Evolutionary conservation across 2,329 filamentous ascomycete species (phyloP).

Genomic region (Trichoderma sp.): DNA sequence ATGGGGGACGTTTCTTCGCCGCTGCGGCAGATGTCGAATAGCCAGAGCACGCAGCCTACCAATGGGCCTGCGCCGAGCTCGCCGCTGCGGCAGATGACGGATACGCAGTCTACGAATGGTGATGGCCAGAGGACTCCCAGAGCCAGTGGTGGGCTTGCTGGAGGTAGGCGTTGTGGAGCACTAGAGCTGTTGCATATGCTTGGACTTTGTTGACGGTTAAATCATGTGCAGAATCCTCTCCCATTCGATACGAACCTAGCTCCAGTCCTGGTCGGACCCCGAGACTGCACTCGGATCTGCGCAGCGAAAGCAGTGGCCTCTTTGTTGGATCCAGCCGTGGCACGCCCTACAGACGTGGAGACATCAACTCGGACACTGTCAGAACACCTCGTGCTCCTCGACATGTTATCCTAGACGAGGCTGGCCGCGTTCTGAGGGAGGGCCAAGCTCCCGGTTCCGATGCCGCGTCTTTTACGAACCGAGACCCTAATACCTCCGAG

Average conservation of each 20-base stretch:
- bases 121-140: conserved; percentile 69
- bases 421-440: conserved; percentile 60
- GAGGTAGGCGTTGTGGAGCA: conserved; percentile 55
- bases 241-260: conserved; percentile 86
- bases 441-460: conserved; percentile 57
- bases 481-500: conserved; percentile 85
- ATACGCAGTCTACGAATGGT: conserved; percentile 54
- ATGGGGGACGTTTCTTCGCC: conserved; percentile 54
- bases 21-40: conserved; percentile 59
- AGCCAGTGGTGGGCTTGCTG: conserved; percentile 61
- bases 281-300: conserved; percentile 68
- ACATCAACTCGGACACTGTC: conserved; percentile 81
- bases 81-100: conserved; percentile 61
- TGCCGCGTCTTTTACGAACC: conserved; percentile 61
- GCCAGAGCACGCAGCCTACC: conserved; percentile 50
- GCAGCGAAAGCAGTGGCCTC: conserved; percentile 81
- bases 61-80: conserved; percentile 55
- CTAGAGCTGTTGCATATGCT: too few species aligned
- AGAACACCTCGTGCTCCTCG: conserved; percentile 55
- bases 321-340: conserved; percentile 71
- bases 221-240: conserved; percentile 73
- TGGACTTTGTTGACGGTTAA: background rate
- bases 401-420: conserved; percentile 62
- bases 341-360: conserved; percentile 67
- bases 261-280: conserved; percentile 76